These are phyloP conservation scores for Globisporangium ultimum DNA, from an alignment of 352 stramenopile genomes.

Conservation along the genomic window DNA sequence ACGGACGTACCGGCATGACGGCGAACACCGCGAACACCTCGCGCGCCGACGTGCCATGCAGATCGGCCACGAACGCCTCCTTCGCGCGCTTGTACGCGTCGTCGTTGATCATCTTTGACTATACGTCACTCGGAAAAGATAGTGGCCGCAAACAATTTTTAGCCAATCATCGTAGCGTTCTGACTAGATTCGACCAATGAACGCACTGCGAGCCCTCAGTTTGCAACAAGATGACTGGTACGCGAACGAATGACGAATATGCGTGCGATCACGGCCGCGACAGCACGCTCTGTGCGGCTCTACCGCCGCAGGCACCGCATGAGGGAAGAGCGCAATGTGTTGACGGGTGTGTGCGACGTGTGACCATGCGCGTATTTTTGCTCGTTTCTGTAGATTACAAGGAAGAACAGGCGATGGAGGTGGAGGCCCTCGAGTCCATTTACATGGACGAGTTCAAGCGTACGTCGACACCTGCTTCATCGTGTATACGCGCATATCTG, in stretches of 20 bases:
- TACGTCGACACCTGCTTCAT: constrained; percentile 22
- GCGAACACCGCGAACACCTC: constrained; percentile 80
- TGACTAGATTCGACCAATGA: constrained; percentile 29
- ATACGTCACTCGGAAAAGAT: constrained; percentile 1
- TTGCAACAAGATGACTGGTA: constrained; percentile 57
- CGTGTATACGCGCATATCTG: no score
- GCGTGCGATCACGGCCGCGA: not conserved
- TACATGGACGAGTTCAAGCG: constrained; percentile 89
- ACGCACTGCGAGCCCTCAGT: constrained; percentile 11
- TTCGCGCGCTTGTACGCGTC: constrained; percentile 85
- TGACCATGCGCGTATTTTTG: constrained; percentile 1
- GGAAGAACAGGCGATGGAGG: constrained; percentile 87
- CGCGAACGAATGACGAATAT: constrained; percentile 13
- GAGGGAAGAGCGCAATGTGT: not conserved
- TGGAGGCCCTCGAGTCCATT: constrained; percentile 86
- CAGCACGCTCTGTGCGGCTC: no score
- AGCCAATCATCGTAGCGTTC: constrained; percentile 22
- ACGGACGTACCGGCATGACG: constrained; percentile 51
- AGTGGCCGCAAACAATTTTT: constrained; percentile 10
- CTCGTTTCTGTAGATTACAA: constrained; percentile 64
- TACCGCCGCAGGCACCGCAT: no score
- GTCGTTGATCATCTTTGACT: constrained; percentile 36
- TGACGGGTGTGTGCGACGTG: constrained; percentile 6
- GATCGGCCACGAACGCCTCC: constrained; percentile 71
- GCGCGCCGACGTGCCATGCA: constrained; percentile 60